Conservation (phyloP, 805 yeast species). For the Brettanomyces custersianus region DNA sequence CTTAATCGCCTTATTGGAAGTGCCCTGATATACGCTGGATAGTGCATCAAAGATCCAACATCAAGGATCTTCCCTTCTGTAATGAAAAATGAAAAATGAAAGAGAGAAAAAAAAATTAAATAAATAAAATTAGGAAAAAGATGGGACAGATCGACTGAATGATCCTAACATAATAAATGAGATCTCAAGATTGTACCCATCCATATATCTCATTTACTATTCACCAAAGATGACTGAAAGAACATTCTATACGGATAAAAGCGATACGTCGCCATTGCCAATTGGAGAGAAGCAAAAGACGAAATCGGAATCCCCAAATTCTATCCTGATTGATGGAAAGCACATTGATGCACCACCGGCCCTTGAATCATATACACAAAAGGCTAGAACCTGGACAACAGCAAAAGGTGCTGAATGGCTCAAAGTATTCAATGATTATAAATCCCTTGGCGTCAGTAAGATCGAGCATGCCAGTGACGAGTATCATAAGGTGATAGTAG, state of each 20-base stretch:
- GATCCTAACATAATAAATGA: no score
- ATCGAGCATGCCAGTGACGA: conserved; percentile 21
- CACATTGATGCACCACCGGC: conserved; percentile 40
- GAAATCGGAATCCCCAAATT: conserved; percentile 6
- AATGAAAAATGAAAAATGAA: no score
- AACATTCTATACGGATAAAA: conserved; percentile 47
- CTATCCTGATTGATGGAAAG: conserved; percentile 42
- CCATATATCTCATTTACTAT: no score
- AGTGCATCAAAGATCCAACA: no score
- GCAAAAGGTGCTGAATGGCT: conserved; percentile 27
- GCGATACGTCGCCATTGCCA: conserved; percentile 36
- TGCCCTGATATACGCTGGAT: no score
- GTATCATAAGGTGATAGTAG: conserved; percentile 31
- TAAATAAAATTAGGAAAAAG: no score
- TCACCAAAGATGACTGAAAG: conserved; percentile 23
- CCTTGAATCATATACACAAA: conserved; percentile 34
- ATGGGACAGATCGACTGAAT: no score
- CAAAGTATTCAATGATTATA: conserved; percentile 39
- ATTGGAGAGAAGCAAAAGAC: conserved; percentile 2
- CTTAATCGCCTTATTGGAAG: no score
- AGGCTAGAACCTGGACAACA: conserved; percentile 30
- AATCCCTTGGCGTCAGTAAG: conserved; percentile 40
- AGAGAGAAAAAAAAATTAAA: no score
- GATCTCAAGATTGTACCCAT: no score
- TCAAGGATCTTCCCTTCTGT: no score